A percentile compares a stretch with the other conserved stretches of the same genome.
Evolutionary conservation across 2,329 filamentous ascomycete genomes (phyloP).

Genomic region (Fusarium phyllophilum): DNA sequence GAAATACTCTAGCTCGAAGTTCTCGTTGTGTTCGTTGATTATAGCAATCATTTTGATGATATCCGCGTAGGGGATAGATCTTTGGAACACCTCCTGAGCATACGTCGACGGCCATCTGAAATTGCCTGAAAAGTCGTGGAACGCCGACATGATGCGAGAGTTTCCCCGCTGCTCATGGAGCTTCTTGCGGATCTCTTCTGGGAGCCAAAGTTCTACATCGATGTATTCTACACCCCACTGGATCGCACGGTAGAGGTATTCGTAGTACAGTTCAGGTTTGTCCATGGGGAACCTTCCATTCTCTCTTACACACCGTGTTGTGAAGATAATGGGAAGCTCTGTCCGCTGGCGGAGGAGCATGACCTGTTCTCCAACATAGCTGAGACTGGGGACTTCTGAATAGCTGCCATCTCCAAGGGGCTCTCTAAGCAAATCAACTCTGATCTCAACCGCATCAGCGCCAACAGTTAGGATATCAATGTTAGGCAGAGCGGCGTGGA

Average conservation of each 20-base stretch:
- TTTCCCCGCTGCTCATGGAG: slow-evolving; percentile 77
- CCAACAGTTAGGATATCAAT: slow-evolving; percentile 89
- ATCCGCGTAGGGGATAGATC: slow-evolving; percentile 79
- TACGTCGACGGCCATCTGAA: slow-evolving; percentile 84
- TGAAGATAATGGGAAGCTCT: slow-evolving; percentile 91
- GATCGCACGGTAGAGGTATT: slow-evolving; percentile 84
- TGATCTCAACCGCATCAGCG: slow-evolving; percentile 84
- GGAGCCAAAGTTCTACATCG: slow-evolving; percentile 88
- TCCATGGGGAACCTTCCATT: slow-evolving; percentile 89
- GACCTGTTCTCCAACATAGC: slow-evolving; percentile 86
- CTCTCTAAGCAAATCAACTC: slow-evolving; percentile 84
- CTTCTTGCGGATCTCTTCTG: slow-evolving; percentile 75
- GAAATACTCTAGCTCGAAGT: slow-evolving; percentile 92
- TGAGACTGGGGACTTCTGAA: slow-evolving; percentile 77
- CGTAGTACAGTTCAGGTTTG: slow-evolving; percentile 77
- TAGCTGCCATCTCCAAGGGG: slow-evolving; percentile 70
- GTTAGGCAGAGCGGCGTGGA: slow-evolving; percentile 83
- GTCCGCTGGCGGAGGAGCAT: slow-evolving; percentile 86
- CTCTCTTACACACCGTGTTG: slow-evolving; percentile 81
- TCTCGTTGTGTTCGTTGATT: slow-evolving; percentile 83
- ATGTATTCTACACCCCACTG: slow-evolving; percentile 93
- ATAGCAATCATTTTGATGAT: slow-evolving; percentile 93
- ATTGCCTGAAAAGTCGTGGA: slow-evolving; percentile 85
- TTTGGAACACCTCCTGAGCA: slow-evolving; percentile 76
- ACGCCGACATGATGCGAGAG: slow-evolving; percentile 90